phyloP scores from a whole-genome alignment of 2,329 filamentous ascomycete genomes.

The Colletotrichum incanum region DNA sequence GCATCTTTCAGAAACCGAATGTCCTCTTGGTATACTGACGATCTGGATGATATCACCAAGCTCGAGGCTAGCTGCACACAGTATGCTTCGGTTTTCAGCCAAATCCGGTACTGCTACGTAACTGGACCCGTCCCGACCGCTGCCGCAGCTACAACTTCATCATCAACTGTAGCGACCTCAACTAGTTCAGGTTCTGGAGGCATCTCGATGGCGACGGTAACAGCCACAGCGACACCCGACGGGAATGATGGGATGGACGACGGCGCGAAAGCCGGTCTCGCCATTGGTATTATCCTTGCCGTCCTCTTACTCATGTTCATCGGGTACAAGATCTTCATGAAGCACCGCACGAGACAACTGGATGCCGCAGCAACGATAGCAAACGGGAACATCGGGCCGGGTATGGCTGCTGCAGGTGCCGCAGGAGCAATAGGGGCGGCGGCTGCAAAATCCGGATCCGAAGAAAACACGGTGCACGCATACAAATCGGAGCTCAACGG shows the following conservation, averaged over 20 bases:
- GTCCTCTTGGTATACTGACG: constrained; percentile 39
- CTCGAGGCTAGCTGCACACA: constrained; percentile 37
- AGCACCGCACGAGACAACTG: constrained; percentile 14
- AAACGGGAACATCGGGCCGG: constrained; percentile 5
- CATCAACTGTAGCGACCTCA: background rate
- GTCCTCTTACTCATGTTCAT: constrained; percentile 28
- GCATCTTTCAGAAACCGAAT: constrained; percentile 28
- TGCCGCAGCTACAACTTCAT: constrained; percentile 5
- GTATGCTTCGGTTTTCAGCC: constrained; percentile 19
- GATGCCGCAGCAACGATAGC: background rate
- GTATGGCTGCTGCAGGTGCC: constrained; percentile 13
- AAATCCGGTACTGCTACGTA: constrained; percentile 37
- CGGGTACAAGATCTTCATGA: constrained; percentile 25
- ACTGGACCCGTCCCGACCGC: constrained; percentile 21
- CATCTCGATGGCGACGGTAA: constrained; percentile 10
- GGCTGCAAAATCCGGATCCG: background rate
- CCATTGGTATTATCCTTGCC: constrained; percentile 30
- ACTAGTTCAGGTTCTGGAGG: constrained; percentile 10
- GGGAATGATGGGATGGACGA: constrained; percentile 14
- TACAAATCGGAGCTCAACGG: constrained; percentile 39
- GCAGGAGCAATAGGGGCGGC: constrained; percentile 8
- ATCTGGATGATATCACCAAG: constrained; percentile 35
- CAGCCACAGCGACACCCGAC: constrained; percentile 20
- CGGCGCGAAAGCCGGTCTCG: constrained; percentile 35
- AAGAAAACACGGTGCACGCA: constrained; percentile 6